Base-by-base conservation (phyloP, 306 rosid species). In the Malus fusca region DNA sequence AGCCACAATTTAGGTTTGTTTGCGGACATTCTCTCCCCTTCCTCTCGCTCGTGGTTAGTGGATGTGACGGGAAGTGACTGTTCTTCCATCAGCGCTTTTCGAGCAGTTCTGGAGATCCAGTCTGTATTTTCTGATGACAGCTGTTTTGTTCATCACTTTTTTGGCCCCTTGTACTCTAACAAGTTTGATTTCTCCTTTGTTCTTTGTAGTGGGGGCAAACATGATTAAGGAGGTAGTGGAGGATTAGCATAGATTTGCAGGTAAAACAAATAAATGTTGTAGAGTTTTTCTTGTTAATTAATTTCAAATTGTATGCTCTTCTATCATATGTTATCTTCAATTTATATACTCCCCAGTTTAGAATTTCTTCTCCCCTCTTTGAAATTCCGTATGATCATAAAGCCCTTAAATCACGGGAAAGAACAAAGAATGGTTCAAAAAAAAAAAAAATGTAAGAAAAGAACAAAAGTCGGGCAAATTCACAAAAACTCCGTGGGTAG, bases 181-280 rank as follows among this genome's bases (percentile, higher is more conserved):
- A 30, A 73, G 63, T 53, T 30, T 77, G 76, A 52, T 82, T 69
- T 76, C 73, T 28, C 82, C 85, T 37, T 23, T 82, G 68, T 73
- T 74, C 25, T 77, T 82, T 42, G 85, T 82, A 2, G 76, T 82
- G 48, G 85, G 82, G 33, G 33, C 52, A 28, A 82, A 79, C 28
- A 73, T 82, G 82, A 30, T 42, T 8, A 77, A 77, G 35, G 79
- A 82, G 64, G 85, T 76, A 4, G 79, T 73, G 14, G 85, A 82
- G 59, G 82, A 82, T 62, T 82, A 79, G 82, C 82, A 73, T 22
- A 51, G 82, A 60, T 81, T 71, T 72, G 65, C 84, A 81, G 84
- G 81, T 78, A 62, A 61, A 19, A 11, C 10, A n/a, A 35, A 35
- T 35, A 58, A 22, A 59, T 59, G 15, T 8, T 23, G 4, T 9